phyloP scores from a whole-genome alignment of 257 asterid species.

The Paulownia fortunei region DNA sequence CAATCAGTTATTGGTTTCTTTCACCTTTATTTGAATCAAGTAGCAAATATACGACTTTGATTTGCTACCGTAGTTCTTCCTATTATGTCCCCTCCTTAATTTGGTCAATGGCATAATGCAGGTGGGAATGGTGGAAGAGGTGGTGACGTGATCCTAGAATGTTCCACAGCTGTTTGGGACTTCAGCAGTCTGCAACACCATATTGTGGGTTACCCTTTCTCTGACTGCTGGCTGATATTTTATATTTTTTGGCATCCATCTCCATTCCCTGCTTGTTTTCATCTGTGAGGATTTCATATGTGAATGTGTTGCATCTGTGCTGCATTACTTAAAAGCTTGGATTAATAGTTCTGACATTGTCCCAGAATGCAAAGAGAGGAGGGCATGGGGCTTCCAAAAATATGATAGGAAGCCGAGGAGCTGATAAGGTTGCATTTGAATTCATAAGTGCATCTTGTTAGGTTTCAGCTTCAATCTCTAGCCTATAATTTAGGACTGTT shows the following conservation, averaged over 20 bases:
- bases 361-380: constrained; percentile 91
- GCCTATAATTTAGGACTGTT: constrained; percentile 6
- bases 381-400: constrained; percentile 87
- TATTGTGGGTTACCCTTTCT: constrained; percentile 54
- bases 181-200: constrained; percentile 93
- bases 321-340: constrained; percentile 16
- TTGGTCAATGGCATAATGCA: constrained; percentile 39
- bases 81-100: constrained; percentile 17
- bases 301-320: constrained; percentile 20
- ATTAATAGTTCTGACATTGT: constrained; percentile 11
- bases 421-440: constrained; percentile 68
- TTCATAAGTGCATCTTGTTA: constrained; percentile 25
- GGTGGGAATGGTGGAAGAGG: constrained; percentile 98
- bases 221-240: not conserved
- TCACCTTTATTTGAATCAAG: constrained; percentile 12
- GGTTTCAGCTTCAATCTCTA: constrained; percentile 22
- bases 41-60: constrained; percentile 12
- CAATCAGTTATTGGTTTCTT: not conserved
- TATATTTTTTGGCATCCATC: not conserved
- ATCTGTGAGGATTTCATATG: not conserved
- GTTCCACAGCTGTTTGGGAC: constrained; percentile 86
- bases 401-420: constrained; percentile 91
- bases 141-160: constrained; percentile 89
- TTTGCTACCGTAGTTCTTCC: constrained; percentile 21
- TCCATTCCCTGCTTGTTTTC: constrained; percentile 18